Conservation (phyloP, 768 basidiomycete genomes). For the Naganishia vaughanmartiniae region DNA sequence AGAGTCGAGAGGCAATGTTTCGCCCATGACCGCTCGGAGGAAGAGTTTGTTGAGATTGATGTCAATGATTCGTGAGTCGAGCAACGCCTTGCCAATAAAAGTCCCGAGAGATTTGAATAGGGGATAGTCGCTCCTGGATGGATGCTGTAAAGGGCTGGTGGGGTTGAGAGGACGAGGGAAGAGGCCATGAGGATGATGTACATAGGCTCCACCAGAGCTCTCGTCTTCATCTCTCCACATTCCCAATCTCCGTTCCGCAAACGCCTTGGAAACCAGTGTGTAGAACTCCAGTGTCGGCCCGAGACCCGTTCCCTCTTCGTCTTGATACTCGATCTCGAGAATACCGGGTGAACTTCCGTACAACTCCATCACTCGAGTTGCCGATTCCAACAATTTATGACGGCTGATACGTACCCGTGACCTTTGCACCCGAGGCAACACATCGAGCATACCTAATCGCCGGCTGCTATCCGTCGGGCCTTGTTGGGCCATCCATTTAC, state of each 20-base stretch:
- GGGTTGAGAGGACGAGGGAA: slow-evolving; percentile 70
- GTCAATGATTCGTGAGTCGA: slow-evolving; percentile 97
- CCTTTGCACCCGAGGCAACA: slow-evolving; percentile 84
- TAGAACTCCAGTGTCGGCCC: slow-evolving; percentile 99
- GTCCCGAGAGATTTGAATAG: slow-evolving; percentile 81
- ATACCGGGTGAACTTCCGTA: slow-evolving; percentile 92
- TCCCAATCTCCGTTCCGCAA: slow-evolving; percentile 79
- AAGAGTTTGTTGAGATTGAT: slow-evolving; percentile 93
- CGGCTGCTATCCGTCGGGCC: slow-evolving; percentile 70
- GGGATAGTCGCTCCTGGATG: slow-evolving; percentile 14
- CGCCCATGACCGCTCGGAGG: slow-evolving; percentile 81
- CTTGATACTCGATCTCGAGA: slow-evolving; percentile 96
- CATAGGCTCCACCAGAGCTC: slow-evolving; percentile 63
- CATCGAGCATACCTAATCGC: slow-evolving; percentile 85
- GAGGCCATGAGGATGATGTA: slow-evolving; percentile 77
- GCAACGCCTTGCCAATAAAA: slow-evolving; percentile 92
- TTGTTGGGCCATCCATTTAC: slow-evolving; percentile 91
- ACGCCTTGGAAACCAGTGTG: slow-evolving; percentile 92
- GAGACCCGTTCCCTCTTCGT: slow-evolving; percentile 95
- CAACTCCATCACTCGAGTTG: slow-evolving; percentile 84
- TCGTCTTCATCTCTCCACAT: slow-evolving; percentile 86
- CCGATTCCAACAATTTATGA: slow-evolving; percentile 90
- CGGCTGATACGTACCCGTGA: slow-evolving; percentile 97
- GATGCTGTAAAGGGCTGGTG: background rate
- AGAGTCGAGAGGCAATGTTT: slow-evolving; percentile 77